phyloP scores from a whole-genome alignment of 1,139 yeast species.

The Yamadazyma atmosphaerica region DNA sequence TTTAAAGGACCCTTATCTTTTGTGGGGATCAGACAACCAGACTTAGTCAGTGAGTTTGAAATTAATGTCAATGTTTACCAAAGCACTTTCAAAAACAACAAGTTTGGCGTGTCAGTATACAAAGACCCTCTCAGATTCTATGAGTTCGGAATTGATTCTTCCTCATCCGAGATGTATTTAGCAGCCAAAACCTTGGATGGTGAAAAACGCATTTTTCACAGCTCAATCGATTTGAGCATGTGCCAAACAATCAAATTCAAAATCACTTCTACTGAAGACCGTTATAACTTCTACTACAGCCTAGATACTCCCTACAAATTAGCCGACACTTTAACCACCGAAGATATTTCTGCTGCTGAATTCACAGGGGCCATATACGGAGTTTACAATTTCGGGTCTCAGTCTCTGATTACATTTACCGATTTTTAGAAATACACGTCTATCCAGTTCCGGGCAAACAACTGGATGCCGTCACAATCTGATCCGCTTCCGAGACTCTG shows the following conservation, averaged over 20 bases:
- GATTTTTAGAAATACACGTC: slow-evolving; percentile 1
- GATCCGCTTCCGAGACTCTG: no score
- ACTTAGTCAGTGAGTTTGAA: slow-evolving; percentile 7
- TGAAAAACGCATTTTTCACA: neutral
- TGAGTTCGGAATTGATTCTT: slow-evolving; percentile 7
- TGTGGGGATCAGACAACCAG: slow-evolving; percentile 10
- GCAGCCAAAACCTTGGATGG: slow-evolving; percentile 3
- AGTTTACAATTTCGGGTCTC: neutral
- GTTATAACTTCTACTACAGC: slow-evolving; percentile 5
- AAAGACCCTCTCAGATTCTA: slow-evolving; percentile 9
- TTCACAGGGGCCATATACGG: slow-evolving; percentile 12
- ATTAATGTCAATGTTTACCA: slow-evolving; percentile 3
- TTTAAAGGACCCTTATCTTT: slow-evolving; percentile 7
- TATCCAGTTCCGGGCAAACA: no score
- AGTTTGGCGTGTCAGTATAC: slow-evolving; percentile 9
- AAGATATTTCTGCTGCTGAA: slow-evolving; percentile 8
- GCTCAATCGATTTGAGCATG: neutral
- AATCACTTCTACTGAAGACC: slow-evolving; percentile 7
- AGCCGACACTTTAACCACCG: slow-evolving; percentile 3
- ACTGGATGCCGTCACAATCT: no score
- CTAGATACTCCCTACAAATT: slow-evolving; percentile 2
- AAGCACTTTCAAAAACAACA: slow-evolving; percentile 2
- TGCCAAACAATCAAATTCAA: slow-evolving; percentile 1
- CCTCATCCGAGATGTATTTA: neutral
- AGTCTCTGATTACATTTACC: neutral